A percentile compares a stretch with the other conserved stretches of the same genome.
Conservation (phyloP, 2,329 filamentous ascomycete genomes). For the Lecanicillium sp. region DNA sequence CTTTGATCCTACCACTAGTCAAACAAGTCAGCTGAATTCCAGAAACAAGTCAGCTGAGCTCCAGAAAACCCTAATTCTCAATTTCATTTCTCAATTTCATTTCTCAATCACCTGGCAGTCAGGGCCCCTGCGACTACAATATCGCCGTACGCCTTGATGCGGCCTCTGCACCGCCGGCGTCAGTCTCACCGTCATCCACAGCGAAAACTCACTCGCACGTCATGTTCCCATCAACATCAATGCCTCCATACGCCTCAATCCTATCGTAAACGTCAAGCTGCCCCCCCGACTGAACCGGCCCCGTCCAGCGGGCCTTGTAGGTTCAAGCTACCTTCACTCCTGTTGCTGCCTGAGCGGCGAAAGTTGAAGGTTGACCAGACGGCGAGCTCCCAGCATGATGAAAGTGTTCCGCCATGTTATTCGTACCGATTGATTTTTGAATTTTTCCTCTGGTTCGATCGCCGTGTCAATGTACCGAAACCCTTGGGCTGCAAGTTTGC, state of each 20-base stretch:
- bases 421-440: no score
- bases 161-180: slow-evolving; percentile 22
- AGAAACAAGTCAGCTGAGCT: no score
- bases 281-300: slow-evolving; percentile 35
- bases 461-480: no score
- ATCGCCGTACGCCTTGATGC: slow-evolving; percentile 38
- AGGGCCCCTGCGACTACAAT: slow-evolving; percentile 32
- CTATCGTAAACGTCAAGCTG: slow-evolving; percentile 34
- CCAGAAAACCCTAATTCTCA: no score
- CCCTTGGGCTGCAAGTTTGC: no score
- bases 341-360: slow-evolving; percentile 29
- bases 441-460: no score
- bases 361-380: slow-evolving; percentile 15
- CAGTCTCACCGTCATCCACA: not conserved
- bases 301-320: slow-evolving; percentile 39
- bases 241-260: slow-evolving; percentile 37
- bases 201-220: slow-evolving; percentile 30
- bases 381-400: slow-evolving; percentile 13
- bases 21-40: slow-evolving; percentile 8
- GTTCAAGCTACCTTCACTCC: slow-evolving; percentile 30
- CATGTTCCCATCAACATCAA: slow-evolving; percentile 32
- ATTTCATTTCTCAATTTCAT: no score
- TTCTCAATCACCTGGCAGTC: slow-evolving; percentile 22
- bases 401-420: slow-evolving; percentile 5
- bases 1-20: slow-evolving; percentile 35